Evolutionary conservation across 768 basidiomycete genomes (phyloP).

Genomic region (Tulasnella sp.): DNA sequence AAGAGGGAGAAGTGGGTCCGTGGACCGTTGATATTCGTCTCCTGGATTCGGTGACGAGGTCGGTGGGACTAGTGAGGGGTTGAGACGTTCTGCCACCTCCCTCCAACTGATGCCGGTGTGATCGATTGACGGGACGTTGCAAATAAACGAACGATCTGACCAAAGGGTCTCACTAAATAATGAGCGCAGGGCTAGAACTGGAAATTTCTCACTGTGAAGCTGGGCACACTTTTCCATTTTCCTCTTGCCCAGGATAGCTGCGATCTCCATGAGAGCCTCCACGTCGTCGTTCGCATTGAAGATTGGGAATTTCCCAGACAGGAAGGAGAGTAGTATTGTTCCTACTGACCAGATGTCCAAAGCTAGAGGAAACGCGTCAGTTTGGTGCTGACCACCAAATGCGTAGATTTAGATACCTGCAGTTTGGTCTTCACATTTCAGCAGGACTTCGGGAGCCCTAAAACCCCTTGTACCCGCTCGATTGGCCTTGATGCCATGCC

Average conservation of each 20-base stretch:
- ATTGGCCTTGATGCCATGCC: constrained; percentile 84
- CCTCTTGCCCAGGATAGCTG: constrained; percentile 71
- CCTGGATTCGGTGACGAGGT: constrained; percentile 6
- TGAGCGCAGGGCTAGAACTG: not conserved
- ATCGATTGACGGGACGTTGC: constrained; percentile 78
- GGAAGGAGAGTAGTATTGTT: constrained; percentile 84
- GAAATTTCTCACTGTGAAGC: constrained; percentile 64
- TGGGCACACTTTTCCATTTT: constrained; percentile 80
- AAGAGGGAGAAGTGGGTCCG: constrained; percentile 24
- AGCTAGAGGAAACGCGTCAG: constrained; percentile 42
- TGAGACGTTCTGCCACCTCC: constrained; percentile 66
- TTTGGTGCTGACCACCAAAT: not conserved
- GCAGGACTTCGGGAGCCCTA: constrained; percentile 88
- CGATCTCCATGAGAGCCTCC: constrained; percentile 93
- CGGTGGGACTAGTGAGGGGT: constrained; percentile 44
- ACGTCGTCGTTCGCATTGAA: constrained; percentile 91
- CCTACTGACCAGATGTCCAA: constrained; percentile 97
- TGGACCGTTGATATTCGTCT: not conserved
- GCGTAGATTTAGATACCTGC: constrained; percentile 52
- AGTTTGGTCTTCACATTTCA: constrained; percentile 90
- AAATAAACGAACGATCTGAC: constrained; percentile 77
- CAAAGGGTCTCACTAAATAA: not conserved
- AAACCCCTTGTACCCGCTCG: constrained; percentile 96
- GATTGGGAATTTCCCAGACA: constrained; percentile 85
- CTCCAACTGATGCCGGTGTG: constrained; percentile 60